Evolutionary conservation across 2,329 filamentous ascomycete genomes (phyloP), one percentile per base, ranked within the genome.

Genomic region (Leptographium flavum): DNA sequence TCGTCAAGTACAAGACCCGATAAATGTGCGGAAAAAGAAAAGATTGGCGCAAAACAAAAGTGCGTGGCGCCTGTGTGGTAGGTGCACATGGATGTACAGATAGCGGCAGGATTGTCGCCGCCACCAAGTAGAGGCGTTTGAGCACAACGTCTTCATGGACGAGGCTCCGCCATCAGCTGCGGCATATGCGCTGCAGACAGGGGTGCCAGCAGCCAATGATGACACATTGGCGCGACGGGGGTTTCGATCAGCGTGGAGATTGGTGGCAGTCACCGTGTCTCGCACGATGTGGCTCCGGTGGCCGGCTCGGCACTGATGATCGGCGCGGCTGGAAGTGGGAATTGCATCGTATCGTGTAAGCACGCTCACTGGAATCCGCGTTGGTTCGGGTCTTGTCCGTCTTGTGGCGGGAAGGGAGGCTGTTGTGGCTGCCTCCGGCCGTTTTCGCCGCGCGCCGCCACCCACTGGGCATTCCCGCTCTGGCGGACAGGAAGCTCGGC

Each of bases 401-500:
- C 36, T 32, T 47, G 52, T 22, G 51, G 52, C 3, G 50, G 42
- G 27, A 49, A 48, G 13, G 38, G 44, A 25, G 42, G 39, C 39
- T 46, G 45, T 39, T 47, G 45, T 3, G 33, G 52, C 21, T 52
- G 52, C 25, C 48, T 46, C 11, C 54, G 52, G 14, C 57, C 59
- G 39, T 59, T 58, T 51, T 63, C 60, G 28, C 59, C 58, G 13
- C 60, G 59, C 9, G 58, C 57, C n/a, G 60, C 56, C 14, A 60
- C 56, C 60, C 60, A 63, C 39, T 61, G 60, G 17, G 59, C 54
- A 37, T 58, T 62, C 35, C 60, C 60, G 42, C 58, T 62, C 49
- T 61, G 60, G 33, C 60, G 59, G 25, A 48, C 67, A n/a, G 70
- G 73, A 51, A 76, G 70, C 59, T 81, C 76, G 33, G 69, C 70